Percentiles rank a stretch among this genome's conserved stretches.
phyloP scores from a whole-genome alignment of 2,329 filamentous ascomycete species.

The Epichloe gansuensis region DNA sequence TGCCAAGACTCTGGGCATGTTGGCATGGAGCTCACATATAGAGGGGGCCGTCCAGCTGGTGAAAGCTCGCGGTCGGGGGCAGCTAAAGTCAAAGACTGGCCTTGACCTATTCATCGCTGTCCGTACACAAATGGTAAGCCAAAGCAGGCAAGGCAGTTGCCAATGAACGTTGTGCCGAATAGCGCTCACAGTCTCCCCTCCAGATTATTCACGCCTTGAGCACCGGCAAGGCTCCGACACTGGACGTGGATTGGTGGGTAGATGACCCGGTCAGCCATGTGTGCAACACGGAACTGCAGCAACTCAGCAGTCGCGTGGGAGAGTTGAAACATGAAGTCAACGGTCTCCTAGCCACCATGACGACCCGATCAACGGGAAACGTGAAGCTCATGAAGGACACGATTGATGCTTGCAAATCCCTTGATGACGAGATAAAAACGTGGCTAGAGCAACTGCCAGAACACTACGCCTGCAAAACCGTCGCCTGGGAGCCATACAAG shows the following conservation, averaged over 20 bases:
- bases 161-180: too few species aligned
- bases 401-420: slow-evolving; percentile 35
- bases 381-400: slow-evolving; percentile 36
- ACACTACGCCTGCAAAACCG: slow-evolving; percentile 34
- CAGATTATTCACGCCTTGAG: slow-evolving; percentile 44
- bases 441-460: slow-evolving; percentile 39
- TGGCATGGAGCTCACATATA: slow-evolving; percentile 49
- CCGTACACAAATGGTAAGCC: slow-evolving; percentile 41
- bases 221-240: slow-evolving; percentile 35
- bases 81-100: slow-evolving; percentile 38
- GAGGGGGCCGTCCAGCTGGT: slow-evolving; percentile 48
- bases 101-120: slow-evolving; percentile 44
- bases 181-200: not conserved
- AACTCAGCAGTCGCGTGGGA: slow-evolving; percentile 37
- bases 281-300: slow-evolving; percentile 31
- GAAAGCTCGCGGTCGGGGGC: slow-evolving; percentile 40
- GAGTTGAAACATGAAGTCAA: slow-evolving; percentile 41
- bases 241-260: slow-evolving; percentile 47
- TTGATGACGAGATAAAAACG: slow-evolving; percentile 36
- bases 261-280: slow-evolving; percentile 34
- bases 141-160: too few species aligned
- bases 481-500: slow-evolving; percentile 42
- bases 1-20: slow-evolving; percentile 37
- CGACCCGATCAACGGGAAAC: slow-evolving; percentile 32
- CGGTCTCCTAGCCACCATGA: slow-evolving; percentile 30